Conservation (phyloP, 176 grass and related monocot genomes). For the Typha latifolia region DNA sequence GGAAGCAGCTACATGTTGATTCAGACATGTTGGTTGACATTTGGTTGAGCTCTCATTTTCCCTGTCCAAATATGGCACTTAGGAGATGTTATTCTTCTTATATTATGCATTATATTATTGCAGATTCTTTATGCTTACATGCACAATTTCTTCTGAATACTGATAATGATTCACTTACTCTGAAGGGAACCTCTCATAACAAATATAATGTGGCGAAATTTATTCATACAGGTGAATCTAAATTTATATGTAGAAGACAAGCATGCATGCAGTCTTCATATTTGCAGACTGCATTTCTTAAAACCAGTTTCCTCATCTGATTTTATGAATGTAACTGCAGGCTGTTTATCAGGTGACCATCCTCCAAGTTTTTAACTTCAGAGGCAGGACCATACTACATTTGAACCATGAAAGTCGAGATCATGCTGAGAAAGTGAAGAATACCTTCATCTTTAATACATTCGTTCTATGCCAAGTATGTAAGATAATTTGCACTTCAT, state of each 20-base stretch:
- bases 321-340: constrained; percentile 30
- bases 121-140: no score
- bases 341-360: constrained; percentile 84
- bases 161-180: constrained; percentile 6
- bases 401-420: constrained; percentile 39
- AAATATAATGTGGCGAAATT: constrained; percentile 99
- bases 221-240: constrained; percentile 66
- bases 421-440: constrained; percentile 73
- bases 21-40: no score
- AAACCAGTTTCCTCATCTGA: constrained; percentile 7
- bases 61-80: no score
- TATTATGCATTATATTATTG: no score
- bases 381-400: constrained; percentile 50
- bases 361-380: constrained; percentile 71
- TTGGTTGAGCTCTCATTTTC: no score
- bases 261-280: background rate
- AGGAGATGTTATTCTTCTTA: no score
- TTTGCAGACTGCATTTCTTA: constrained; percentile 1
- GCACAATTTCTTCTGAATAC: background rate
- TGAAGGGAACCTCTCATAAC: constrained; percentile 74
- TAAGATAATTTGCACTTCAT: constrained; percentile 37
- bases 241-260: constrained; percentile 7
- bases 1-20: no score
- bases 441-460: constrained; percentile 91
- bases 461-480: constrained; percentile 83